Percentiles rank a stretch among this genome's conserved stretches.
Evolutionary conservation across 768 basidiomycete genomes (phyloP).

Genomic region (Serendipita sp.): DNA sequence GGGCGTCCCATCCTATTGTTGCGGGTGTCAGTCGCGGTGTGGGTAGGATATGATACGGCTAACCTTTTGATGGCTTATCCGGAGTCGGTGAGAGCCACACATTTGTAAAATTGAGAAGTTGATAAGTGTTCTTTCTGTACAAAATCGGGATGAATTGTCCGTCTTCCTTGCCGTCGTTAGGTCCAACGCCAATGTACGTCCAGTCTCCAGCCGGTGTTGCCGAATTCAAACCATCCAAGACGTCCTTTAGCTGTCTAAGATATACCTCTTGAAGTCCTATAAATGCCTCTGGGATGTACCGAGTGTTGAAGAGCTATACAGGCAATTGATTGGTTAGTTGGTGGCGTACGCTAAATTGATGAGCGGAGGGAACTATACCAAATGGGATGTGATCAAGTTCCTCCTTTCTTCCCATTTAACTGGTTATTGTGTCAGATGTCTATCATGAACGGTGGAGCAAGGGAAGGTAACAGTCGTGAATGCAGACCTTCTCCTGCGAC

Average conservation of each 20-base stretch:
- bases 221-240: neutral
- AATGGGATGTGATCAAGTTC: neutral
- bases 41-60: neutral
- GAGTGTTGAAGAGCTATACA: neutral
- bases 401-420: constrained; percentile 4
- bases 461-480: neutral
- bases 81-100: constrained; percentile 1
- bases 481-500: neutral
- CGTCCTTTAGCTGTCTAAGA: neutral
- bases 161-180: neutral
- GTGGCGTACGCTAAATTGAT: neutral
- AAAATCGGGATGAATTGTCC: neutral
- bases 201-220: neutral
- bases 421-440: neutral
- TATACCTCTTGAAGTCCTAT: constrained; percentile 2
- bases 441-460: neutral
- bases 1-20: constrained; percentile 1
- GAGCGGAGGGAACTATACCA: neutral
- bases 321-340: neutral
- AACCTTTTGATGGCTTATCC: neutral
- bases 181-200: constrained; percentile 4
- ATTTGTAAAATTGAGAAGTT: neutral
- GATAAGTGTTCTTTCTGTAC: neutral
- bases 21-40: neutral
- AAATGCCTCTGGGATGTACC: constrained; percentile 2